Evolutionary conservation across 768 basidiomycete species (phyloP), one percentile per base, ranked within the genome.

Genomic region (Gloeopeniophorella convolvens): DNA sequence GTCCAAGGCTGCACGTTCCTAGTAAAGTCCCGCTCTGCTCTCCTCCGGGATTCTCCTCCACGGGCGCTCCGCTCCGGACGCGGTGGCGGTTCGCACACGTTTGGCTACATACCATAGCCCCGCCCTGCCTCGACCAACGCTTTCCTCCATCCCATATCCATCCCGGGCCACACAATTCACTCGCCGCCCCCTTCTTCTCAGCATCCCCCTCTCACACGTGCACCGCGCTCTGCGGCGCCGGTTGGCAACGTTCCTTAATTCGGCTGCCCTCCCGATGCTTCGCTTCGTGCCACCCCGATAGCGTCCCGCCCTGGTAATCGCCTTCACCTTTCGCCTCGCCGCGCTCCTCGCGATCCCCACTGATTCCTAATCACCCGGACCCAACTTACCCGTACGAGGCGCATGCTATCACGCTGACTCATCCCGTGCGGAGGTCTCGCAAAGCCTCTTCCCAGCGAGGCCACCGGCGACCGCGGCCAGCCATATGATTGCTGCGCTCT

Each of bases 221-320:
- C n/a, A n/a, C n/a, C n/a, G n/a, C n/a, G n/a, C n/a, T n/a, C n/a
- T n/a, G n/a, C n/a, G n/a, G n/a, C n/a, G n/a, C n/a, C n/a, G n/a
- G n/a, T n/a, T n/a, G n/a, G n/a, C n/a, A 41, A 26, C 27, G 27
- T 50, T 30, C 24, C 49, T n/a, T n/a, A n/a, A n/a, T n/a, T 42
- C 40, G 48, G 39, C 42, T 18, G 16, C 31, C 18, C 31, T 43
- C 48, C 34, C 42, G 48, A 43, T 50, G 28, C 27, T 21, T 50
- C 18, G 16, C 16, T 26, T 50, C 24, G 13, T 40, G 23, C 15
- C 39, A 24, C 10, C 21, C 37, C 13, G n/a, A 8, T 13, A 23
- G 21, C 9, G n/a, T n/a, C n/a, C n/a, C n/a, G n/a, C n/a, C n/a
- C n/a, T n/a, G n/a, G n/a, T n/a, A n/a, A n/a, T n/a, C n/a, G n/a